phyloP scores from a whole-genome alignment of 2,329 filamentous ascomycete genomes.

The Colletotrichum graminicola region DNA sequence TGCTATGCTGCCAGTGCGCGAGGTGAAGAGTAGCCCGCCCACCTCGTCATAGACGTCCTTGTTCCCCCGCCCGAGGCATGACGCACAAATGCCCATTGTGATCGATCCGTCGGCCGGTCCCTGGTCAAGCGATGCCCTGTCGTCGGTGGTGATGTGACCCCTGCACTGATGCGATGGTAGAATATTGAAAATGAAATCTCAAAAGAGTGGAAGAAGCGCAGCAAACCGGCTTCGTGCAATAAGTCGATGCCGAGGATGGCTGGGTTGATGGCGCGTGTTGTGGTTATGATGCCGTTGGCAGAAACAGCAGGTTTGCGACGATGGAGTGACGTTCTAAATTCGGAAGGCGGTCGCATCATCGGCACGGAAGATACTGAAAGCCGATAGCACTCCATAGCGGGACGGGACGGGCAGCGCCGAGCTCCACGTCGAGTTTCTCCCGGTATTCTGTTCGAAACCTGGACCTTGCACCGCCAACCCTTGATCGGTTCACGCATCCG shows the following conservation, averaged over 20 bases:
- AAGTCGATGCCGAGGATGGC: constrained; percentile 20
- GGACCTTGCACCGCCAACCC: constrained; percentile 41
- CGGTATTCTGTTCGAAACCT: constrained; percentile 38
- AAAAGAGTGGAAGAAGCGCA: constrained; percentile 37
- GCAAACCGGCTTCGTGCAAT: constrained; percentile 11
- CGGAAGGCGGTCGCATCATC: constrained; percentile 31
- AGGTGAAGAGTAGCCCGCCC: constrained; percentile 46
- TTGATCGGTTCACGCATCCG: constrained; percentile 22
- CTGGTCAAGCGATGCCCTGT: constrained; percentile 12
- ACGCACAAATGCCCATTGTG: constrained; percentile 71
- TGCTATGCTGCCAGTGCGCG: constrained; percentile 5
- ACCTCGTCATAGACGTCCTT: constrained; percentile 69
- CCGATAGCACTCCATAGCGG: constrained; percentile 34
- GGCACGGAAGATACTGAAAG: neutral
- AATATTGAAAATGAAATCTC: neutral
- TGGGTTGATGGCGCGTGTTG: constrained; percentile 37
- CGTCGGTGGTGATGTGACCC: neutral
- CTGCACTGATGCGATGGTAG: neutral
- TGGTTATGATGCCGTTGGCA: constrained; percentile 44
- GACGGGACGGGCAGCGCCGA: constrained; percentile 41
- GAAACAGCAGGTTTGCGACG: constrained; percentile 37
- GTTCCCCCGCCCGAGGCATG: constrained; percentile 67
- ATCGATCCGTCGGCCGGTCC: constrained; percentile 24
- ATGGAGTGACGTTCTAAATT: constrained; percentile 34
- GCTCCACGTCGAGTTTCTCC: constrained; percentile 35